Base-by-base conservation (phyloP, 768 basidiomycete genomes). In the Mycena maculata region DNA sequence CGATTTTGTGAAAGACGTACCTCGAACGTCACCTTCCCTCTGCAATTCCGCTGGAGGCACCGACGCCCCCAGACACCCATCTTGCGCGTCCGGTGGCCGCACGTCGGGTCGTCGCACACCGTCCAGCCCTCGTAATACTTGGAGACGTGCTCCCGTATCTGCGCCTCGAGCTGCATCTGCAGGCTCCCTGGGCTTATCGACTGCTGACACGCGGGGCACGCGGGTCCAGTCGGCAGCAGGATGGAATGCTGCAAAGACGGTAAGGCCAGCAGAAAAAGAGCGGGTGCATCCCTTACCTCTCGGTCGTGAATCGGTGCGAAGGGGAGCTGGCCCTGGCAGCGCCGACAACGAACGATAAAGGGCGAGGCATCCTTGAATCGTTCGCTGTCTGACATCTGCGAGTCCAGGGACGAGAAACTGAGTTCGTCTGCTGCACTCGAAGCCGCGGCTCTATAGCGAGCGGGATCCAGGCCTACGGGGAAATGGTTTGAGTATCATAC, bases 101-200 rank as follows among this genome's bases (percentile, higher is more conserved):
- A 99, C 0, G 90, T 91, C 23, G 87, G 82, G 67, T 98, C 98
- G 71, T 95, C 87, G 78, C 98, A 99, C 7, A 92, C 80, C 1
- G 87, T 91, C 93, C 93, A 96, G 1, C 90, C 90, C 73, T 98
- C 89, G 74, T 99, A 99, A 78, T 96, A 98, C 71, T 84, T 86
- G 10, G 83, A 80, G 53, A 99, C 91, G 68, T 87, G 88, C 2
- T 85, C 78, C 0, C 96, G 89, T 55, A 98, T 92, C 72, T 96
- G 94, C 1, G 86, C 80, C 75, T 99, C 96, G 16, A 99, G 86
- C 76, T 99, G 98, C 23, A 89, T 83, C 65, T 90, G 88, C 50
- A 99, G 75, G 68, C 93, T 93, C 0, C 88, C 87, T 0, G 77
- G 65, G 27, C 82, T 82, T 20, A 96, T 74, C 1, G 76, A 68